Conservation (phyloP, 306 rosid species). For the Citrullus mucosospermus region DNA sequence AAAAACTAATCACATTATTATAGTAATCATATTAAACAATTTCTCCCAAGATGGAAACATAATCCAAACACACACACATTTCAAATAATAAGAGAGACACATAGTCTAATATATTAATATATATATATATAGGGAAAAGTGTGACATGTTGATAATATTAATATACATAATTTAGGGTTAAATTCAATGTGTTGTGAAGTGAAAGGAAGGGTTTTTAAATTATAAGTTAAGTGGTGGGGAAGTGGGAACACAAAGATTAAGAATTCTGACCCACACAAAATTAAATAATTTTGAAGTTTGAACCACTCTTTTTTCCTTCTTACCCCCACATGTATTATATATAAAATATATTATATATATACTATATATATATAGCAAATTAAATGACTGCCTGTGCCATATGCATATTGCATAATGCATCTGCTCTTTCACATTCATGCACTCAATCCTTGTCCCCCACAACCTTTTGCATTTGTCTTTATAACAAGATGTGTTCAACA, state of each 20-base stretch:
- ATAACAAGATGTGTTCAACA: neutral
- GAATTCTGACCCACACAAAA: neutral
- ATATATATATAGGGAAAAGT: neutral
- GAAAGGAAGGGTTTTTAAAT: neutral
- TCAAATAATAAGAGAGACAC: neutral
- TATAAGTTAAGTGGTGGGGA: neutral
- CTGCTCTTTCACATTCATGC: conserved; percentile 2
- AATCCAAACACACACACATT: neutral
- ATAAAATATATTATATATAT: too few relatives aligned
- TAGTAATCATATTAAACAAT: neutral
- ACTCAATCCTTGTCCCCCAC: conserved; percentile 1
- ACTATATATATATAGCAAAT: neutral
- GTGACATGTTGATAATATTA: neutral
- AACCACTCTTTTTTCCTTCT: neutral
- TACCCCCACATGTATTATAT: neutral
- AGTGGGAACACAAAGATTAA: conserved; percentile 3
- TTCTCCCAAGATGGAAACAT: neutral
- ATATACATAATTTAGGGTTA: neutral
- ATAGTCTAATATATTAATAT: neutral
- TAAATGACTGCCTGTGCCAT: neutral
- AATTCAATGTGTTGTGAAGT: neutral
- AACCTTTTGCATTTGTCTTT: neutral
- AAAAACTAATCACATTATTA: neutral
- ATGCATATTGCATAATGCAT: conserved; percentile 1
- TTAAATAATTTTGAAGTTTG: neutral